Conservation (phyloP, 306 rosid genomes). For the Echinosophora koreensis region DNA sequence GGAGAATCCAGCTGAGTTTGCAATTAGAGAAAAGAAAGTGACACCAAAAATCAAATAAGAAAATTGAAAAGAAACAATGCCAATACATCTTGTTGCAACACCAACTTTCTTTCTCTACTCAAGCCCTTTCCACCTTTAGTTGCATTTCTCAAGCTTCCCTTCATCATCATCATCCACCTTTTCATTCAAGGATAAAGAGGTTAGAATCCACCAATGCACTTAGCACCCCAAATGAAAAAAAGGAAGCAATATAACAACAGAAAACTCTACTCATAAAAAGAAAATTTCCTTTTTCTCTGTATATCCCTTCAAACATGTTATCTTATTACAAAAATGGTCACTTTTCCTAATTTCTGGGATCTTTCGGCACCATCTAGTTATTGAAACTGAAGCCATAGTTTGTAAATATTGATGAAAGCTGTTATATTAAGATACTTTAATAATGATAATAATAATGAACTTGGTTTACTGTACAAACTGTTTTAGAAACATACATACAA, state of each 20-base stretch:
- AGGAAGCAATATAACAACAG: conserved; percentile 17
- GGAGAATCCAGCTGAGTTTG: conserved; percentile 35
- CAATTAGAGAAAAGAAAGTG: conserved; percentile 1
- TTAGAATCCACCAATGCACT: conserved; percentile 42
- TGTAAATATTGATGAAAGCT: conserved; percentile 31
- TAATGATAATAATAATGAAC: conserved; percentile 29
- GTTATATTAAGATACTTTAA: conserved; percentile 30
- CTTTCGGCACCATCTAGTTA: conserved; percentile 21
- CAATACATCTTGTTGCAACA: conserved; percentile 85
- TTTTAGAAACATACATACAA: conserved; percentile 51
- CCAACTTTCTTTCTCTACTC: conserved; percentile 68
- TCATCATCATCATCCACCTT: conserved; percentile 60
- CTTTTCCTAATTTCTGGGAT: conserved; percentile 40
- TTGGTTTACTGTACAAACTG: conserved; percentile 52
- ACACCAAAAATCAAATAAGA: not conserved
- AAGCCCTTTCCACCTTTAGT: conserved; percentile 58
- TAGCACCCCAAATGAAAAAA: conserved; percentile 5
- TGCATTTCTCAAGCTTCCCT: conserved; percentile 56
- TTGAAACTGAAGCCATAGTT: conserved; percentile 44
- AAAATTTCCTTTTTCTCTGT: too few relatives aligned
- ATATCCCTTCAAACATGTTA: too few relatives aligned
- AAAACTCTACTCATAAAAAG: too few relatives aligned
- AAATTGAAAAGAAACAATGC: not conserved
- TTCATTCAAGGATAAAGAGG: conserved; percentile 51
- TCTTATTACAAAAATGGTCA: conserved; percentile 18